Base-by-base conservation (phyloP, 805 yeast genomes). In the Yamadazyma takamatsuzukensis region DNA sequence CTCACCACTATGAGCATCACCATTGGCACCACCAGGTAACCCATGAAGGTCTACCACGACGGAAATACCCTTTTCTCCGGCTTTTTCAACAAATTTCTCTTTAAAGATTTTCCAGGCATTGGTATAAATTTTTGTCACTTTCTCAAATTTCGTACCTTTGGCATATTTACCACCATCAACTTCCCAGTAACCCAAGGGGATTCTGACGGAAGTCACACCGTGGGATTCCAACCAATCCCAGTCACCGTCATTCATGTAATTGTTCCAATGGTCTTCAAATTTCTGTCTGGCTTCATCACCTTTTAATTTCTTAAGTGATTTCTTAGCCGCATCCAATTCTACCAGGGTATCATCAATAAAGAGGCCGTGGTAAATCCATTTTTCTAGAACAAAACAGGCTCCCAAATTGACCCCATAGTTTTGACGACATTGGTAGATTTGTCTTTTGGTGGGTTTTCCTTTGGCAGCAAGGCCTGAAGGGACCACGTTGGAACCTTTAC, bases 121-220 rank as follows among this genome's bases (percentile, higher is more conserved):
- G n/a, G 43, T 43, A 56, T 90, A 90, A 3, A 84, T 86, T 2
- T 36, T 33, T 4, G 70, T 53, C 22, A 73, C 61, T 21, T 66
- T 51, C 11, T 60, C 77, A 50, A 84, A 90, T 13, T 80, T 79
- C 2, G 95, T 81, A 4, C 71, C 75, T 14, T 59, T 56, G 25
- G 77, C 60, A 51, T 67, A 82, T 12, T 47, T 43, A 1, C 89
- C 86, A 14, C 81, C 79, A 32, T 63, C 72, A n/a, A 88, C 75
- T 36, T 75, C 79, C 96, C 96, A 90, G 57, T 84, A 90, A 0
- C 97, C 97, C 43, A 90, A 60, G 6, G 98, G 97, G 1, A 90
- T 70, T 48, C 98, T 71, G 4, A 90, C 70, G 2, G 88, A 74
- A 15, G 85, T 86, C n/a, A 84, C 84, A 6, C 86, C 84, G 33